Evolutionary conservation across 306 rosid species (phyloP).

Genomic region (Begonia masoniana): DNA sequence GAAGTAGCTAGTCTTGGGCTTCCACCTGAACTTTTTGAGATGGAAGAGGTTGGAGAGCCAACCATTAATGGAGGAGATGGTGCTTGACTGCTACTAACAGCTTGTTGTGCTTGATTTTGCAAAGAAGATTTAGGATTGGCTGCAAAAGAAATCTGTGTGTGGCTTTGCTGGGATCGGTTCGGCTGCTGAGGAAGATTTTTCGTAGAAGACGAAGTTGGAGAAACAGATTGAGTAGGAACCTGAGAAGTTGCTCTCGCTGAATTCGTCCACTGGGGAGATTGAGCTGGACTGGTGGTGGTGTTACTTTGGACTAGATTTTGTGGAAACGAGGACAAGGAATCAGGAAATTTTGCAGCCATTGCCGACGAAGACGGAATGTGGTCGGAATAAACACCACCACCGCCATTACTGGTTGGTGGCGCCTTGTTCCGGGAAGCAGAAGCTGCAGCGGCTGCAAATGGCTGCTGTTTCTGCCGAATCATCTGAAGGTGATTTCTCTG

Average conservation of each 20-base stretch:
- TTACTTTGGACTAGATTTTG: constrained; percentile 62
- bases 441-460: constrained; percentile 31
- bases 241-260: constrained; percentile 49
- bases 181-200: constrained; percentile 66
- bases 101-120: constrained; percentile 41
- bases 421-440: constrained; percentile 41
- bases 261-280: constrained; percentile 87
- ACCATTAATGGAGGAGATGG: constrained; percentile 75
- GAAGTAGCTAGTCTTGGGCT: constrained; percentile 77
- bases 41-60: constrained; percentile 63
- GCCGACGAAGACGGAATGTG: constrained; percentile 46
- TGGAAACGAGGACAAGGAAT: too few relatives aligned
- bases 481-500: constrained; percentile 45
- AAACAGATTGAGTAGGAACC: constrained; percentile 39
- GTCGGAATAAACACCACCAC: constrained; percentile 51
- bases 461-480: constrained; percentile 51
- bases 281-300: constrained; percentile 46
- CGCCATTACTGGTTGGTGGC: constrained; percentile 60
- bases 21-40: constrained; percentile 74
- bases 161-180: constrained; percentile 53
- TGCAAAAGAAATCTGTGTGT: constrained; percentile 74
- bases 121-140: constrained; percentile 52
- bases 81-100: constrained; percentile 40
- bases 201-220: constrained; percentile 44
- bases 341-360: too few relatives aligned